phyloP scores from a whole-genome alignment of 2,329 filamentous ascomycete species.

The Diaporthe velutina region DNA sequence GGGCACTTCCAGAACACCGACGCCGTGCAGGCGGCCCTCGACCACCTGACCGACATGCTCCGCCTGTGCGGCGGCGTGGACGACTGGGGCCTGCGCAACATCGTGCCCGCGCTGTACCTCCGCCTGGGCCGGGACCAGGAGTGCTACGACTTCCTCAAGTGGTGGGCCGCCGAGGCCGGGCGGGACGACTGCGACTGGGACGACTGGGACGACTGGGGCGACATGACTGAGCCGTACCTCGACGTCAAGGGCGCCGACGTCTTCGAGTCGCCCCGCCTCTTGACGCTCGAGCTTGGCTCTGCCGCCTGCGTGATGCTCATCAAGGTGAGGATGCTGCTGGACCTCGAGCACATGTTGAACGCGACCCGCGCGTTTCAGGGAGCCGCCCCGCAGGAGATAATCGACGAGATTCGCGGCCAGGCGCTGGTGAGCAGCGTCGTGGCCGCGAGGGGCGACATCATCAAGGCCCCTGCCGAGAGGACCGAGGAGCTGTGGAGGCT shows the following conservation, averaged over 20 bases:
- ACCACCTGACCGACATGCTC: slow-evolving; percentile 32
- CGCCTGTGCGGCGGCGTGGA: slow-evolving; percentile 42
- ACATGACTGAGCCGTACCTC: slow-evolving; percentile 49
- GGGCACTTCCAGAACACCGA: slow-evolving; percentile 45
- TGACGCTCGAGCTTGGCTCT: neutral
- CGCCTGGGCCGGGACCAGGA: slow-evolving; percentile 50
- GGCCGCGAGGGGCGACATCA: neutral
- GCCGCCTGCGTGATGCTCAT: neutral
- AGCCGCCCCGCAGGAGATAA: accelerated
- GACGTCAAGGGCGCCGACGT: slow-evolving; percentile 54
- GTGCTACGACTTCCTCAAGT: slow-evolving; percentile 62
- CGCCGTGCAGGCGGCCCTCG: slow-evolving; percentile 45
- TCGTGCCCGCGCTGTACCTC: slow-evolving; percentile 45
- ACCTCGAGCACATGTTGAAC: neutral
- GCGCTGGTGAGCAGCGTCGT: neutral
- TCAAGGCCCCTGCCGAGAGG: neutral
- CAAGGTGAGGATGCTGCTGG: neutral
- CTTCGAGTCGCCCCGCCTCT: slow-evolving; percentile 49
- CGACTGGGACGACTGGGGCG: slow-evolving; percentile 54
- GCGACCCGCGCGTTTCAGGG: neutral
- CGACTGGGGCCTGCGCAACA: slow-evolving; percentile 42
- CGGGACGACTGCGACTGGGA: too few species aligned
- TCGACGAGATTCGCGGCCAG: neutral
- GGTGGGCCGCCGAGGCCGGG: slow-evolving; percentile 49
- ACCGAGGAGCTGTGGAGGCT: neutral